A percentile compares a stretch with the other conserved stretches of the same genome.
These are phyloP conservation scores for Scedosporium apiospermum DNA, from an alignment of 2,329 filamentous ascomycete species.

Conservation along the genomic window DNA sequence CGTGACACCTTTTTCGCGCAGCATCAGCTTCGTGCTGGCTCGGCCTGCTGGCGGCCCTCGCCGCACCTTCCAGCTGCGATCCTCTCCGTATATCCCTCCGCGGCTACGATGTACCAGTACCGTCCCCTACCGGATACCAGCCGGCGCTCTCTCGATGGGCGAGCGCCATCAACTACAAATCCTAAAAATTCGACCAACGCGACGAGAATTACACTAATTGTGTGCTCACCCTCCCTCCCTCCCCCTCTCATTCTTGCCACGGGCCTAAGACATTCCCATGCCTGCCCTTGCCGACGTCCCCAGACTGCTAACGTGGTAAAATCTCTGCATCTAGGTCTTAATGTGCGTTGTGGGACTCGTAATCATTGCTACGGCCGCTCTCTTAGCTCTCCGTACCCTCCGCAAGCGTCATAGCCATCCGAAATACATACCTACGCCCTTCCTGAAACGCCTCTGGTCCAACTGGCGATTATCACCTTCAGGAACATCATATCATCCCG, in stretches of 20 bases:
- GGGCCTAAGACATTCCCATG: not conserved
- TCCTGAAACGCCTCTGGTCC: slow-evolving; percentile 40
- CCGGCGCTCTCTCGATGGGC: not conserved
- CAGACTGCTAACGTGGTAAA: not conserved
- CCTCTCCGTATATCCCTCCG: not conserved
- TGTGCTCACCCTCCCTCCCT: too few species aligned
- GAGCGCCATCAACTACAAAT: not conserved
- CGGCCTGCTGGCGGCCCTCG: not conserved
- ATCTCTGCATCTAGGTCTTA: not conserved
- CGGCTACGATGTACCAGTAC: not conserved
- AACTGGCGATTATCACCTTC: slow-evolving; percentile 27
- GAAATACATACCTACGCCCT: slow-evolving; percentile 39
- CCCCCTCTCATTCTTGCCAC: not conserved
- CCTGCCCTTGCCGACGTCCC: not conserved
- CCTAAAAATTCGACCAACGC: not conserved
- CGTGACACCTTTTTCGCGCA: not conserved
- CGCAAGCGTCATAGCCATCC: slow-evolving; percentile 29
- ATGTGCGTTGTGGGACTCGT: not conserved
- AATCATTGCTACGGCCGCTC: not conserved
- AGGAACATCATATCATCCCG: slow-evolving; percentile 18
- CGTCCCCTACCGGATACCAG: not conserved
- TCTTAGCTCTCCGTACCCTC: slow-evolving; percentile 7
- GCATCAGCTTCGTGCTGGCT: not conserved
- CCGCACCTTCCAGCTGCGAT: not conserved
- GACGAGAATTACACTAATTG: not conserved